Conservation (phyloP, 805 yeast species). For the Lipomyces japonicus region DNA sequence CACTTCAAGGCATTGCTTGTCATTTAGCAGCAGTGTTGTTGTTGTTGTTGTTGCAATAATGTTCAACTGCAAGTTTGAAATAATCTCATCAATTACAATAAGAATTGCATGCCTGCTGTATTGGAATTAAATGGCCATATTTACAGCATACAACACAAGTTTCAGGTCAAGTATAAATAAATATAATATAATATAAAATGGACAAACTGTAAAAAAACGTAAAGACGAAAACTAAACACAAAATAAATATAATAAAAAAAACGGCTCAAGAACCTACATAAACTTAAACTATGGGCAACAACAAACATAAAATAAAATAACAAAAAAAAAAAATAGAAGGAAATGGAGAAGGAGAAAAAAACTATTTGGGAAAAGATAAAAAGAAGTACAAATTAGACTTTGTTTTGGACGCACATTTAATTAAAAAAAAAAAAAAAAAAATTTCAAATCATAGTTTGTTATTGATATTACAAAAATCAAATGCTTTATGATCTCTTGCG, state of each 20-base stretch:
- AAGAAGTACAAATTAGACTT: background rate
- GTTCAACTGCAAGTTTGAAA: no score
- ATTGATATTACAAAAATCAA: conserved; percentile 15
- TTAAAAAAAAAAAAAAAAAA: background rate
- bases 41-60: no score
- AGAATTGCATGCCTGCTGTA: no score
- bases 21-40: no score
- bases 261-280: background rate
- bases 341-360: background rate
- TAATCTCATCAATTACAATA: no score
- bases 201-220: no score
- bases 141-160: no score
- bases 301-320: background rate
- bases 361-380: background rate
- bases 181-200: background rate
- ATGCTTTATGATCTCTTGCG: conserved; percentile 28
- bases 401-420: background rate
- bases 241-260: background rate
- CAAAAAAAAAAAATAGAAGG: background rate
- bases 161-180: background rate
- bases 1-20: no score
- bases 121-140: no score
- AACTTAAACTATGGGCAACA: background rate
- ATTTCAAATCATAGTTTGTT: conserved; percentile 13
- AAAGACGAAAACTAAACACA: background rate